Conservation (phyloP, 768 basidiomycete genomes). For the Hebeloma cylindrosporum region DNA sequence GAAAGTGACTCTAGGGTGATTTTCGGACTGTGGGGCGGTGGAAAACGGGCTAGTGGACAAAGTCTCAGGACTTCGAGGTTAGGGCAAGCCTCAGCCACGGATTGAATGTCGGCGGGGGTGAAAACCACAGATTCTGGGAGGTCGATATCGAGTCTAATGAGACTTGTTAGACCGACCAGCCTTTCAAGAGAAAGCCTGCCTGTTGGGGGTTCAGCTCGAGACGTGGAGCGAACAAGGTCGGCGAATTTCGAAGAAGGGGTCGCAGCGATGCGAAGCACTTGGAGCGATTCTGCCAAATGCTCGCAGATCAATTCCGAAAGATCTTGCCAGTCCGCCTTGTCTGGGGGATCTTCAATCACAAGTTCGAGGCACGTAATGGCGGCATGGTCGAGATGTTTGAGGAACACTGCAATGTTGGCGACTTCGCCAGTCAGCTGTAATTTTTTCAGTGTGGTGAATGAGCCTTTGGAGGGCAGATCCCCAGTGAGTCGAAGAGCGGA, state of each 20-base stretch:
- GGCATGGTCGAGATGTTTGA: constrained; percentile 66
- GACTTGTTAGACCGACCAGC: constrained; percentile 50
- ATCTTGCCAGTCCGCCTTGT: constrained; percentile 73
- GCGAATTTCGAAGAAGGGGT: constrained; percentile 75
- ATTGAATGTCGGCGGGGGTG: constrained; percentile 56
- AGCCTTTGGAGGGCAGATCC: constrained; percentile 53
- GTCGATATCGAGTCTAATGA: constrained; percentile 71
- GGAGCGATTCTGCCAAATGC: constrained; percentile 57
- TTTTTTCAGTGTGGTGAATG: constrained; percentile 57
- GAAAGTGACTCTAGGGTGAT: constrained; percentile 66
- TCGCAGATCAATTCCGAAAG: constrained; percentile 63
- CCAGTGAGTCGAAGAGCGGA: constrained; percentile 64
- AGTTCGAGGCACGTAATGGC: constrained; percentile 70
- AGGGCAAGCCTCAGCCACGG: constrained; percentile 61
- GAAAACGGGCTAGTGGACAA: constrained; percentile 69
- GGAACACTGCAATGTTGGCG: constrained; percentile 67
- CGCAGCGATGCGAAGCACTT: constrained; percentile 60
- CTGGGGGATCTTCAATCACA: constrained; percentile 77
- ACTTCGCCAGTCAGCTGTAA: constrained; percentile 72
- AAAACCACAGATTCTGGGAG: constrained; percentile 76
- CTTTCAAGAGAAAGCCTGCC: constrained; percentile 62
- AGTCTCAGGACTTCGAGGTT: constrained; percentile 67
- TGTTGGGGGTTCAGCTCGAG: constrained; percentile 60
- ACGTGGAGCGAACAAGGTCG: constrained; percentile 77
- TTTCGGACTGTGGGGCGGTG: constrained; percentile 47